Conservation (phyloP, 2,329 filamentous ascomycete species). For the Colletotrichum theobromicola region DNA sequence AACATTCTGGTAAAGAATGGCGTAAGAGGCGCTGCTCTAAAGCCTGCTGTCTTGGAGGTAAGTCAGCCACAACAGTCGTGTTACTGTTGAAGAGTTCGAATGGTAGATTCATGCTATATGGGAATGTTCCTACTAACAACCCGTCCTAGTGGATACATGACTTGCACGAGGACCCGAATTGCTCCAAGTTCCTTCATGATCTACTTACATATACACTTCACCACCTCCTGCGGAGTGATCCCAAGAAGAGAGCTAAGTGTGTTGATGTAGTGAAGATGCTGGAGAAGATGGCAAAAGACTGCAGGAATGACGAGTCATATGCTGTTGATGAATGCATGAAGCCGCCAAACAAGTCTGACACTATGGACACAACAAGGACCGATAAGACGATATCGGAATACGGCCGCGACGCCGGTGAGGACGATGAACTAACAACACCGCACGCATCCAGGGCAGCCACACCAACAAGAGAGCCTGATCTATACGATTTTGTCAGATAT, state of each 20-base stretch:
- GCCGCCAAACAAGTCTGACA: neutral
- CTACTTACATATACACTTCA: neutral
- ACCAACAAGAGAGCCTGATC: neutral
- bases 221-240: neutral
- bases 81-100: no score
- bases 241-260: neutral
- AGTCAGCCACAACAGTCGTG: neutral
- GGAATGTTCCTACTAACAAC: neutral
- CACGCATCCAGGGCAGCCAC: neutral
- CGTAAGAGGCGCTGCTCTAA: neutral
- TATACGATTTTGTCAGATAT: neutral
- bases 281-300: neutral
- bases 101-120: no score
- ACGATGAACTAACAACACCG: neutral
- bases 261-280: neutral
- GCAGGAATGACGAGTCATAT: neutral
- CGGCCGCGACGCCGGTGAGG: neutral
- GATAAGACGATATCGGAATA: neutral
- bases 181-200: neutral
- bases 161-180: neutral
- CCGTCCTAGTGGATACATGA: neutral
- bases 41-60: neutral
- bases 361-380: neutral
- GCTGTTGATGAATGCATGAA: neutral
- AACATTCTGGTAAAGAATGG: neutral